Evolutionary conservation across 2,329 filamentous ascomycete genomes (phyloP).

Genomic region (Beauveria sp.): DNA sequence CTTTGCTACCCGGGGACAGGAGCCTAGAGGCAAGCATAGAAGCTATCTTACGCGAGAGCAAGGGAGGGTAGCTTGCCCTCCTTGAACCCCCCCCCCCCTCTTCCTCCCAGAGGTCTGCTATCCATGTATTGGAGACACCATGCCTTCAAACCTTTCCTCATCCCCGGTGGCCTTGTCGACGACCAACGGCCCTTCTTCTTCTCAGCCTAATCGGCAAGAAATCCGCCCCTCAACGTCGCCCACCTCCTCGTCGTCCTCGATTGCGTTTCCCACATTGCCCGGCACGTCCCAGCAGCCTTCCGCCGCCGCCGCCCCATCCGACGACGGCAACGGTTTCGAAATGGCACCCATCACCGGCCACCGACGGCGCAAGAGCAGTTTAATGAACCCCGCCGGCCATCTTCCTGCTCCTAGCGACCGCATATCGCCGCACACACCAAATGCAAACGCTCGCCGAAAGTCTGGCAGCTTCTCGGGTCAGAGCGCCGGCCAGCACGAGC

Average conservation of each 20-base stretch:
- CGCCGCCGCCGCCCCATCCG: neutral
- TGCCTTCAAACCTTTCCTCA: neutral
- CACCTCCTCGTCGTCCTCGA: neutral
- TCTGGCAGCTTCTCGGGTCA: slow-evolving; percentile 17
- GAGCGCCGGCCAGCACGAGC: slow-evolving; percentile 27
- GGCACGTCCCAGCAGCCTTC: neutral
- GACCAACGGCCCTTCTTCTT: neutral
- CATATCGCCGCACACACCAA: slow-evolving; percentile 17
- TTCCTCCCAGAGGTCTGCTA: neutral
- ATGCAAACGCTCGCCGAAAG: slow-evolving; percentile 8
- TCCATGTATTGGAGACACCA: neutral
- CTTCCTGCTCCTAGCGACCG: slow-evolving; percentile 20
- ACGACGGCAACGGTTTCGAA: slow-evolving; percentile 35
- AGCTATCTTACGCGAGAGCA: neutral
- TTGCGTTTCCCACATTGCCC: slow-evolving; percentile 4
- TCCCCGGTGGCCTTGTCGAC: neutral
- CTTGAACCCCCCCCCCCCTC: neutral
- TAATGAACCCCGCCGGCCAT: slow-evolving; percentile 33
- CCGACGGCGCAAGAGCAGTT: slow-evolving; percentile 47
- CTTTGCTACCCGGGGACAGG: neutral
- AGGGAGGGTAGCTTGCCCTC: neutral
- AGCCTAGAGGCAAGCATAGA: neutral
- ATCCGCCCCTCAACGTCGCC: neutral
- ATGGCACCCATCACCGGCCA: slow-evolving; percentile 49
- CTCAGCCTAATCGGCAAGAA: neutral